Conservation (phyloP, 768 basidiomycete genomes). For the Russula foetens region DNA sequence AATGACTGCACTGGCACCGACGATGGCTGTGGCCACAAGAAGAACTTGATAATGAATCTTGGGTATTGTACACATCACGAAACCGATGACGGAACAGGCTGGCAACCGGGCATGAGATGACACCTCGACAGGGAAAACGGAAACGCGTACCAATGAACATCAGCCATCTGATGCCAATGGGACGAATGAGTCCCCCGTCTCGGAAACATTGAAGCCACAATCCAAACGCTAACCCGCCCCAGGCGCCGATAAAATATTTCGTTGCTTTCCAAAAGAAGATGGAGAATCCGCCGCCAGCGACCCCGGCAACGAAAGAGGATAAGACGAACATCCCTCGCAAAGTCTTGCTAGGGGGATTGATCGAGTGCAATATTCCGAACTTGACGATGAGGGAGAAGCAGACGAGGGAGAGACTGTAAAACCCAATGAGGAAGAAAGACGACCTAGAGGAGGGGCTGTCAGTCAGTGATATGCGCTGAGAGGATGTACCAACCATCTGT, state of each 20-base stretch:
- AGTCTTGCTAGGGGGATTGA: conserved; percentile 71
- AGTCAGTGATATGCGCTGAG: conserved; percentile 15
- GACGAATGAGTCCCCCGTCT: conserved; percentile 70
- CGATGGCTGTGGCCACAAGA: conserved; percentile 79
- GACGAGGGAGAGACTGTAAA: conserved; percentile 80
- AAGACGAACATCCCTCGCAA: conserved; percentile 89
- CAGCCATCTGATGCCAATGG: conserved; percentile 81
- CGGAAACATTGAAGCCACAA: conserved; percentile 85
- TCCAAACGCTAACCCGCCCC: conserved; percentile 81
- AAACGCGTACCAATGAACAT: conserved; percentile 65
- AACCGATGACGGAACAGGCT: conserved; percentile 71
- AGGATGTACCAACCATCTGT: conserved; percentile 63
- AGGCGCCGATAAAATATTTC: conserved; percentile 74
- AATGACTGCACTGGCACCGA: conserved; percentile 86
- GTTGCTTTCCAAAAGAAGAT: conserved; percentile 93
- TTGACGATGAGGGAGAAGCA: conserved; percentile 83
- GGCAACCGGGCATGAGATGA: conserved; percentile 19
- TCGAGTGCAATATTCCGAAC: conserved; percentile 77
- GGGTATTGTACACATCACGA: conserved; percentile 77
- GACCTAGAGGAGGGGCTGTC: conserved; percentile 45
- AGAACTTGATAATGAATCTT: conserved; percentile 84
- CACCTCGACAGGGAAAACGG: conserved; percentile 8
- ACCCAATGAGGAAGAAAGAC: conserved; percentile 88
- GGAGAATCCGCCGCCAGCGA: conserved; percentile 75
- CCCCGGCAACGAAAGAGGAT: conserved; percentile 67